Evolutionary conservation across 106 monocot genomes (phyloP).

Genomic region (Dioscorea alata): DNA sequence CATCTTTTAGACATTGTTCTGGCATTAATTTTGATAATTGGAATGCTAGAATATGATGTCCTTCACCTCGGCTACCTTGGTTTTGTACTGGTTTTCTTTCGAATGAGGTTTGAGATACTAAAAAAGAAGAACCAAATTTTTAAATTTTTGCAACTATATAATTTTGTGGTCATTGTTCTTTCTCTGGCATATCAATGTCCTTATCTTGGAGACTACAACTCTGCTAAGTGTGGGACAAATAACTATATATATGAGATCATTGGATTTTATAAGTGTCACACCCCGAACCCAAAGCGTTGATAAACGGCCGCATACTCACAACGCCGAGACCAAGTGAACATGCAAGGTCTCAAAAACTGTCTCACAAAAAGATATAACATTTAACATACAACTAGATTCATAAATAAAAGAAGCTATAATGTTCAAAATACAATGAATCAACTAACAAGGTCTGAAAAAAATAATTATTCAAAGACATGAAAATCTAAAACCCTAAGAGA

Average conservation of each 20-base stretch:
- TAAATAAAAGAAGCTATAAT: too few relatives aligned
- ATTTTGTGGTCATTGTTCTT: conserved; percentile 85
- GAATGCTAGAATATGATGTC: conserved; percentile 95
- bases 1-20: conserved; percentile 95
- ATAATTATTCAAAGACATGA: too few relatives aligned
- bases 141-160: conserved; percentile 82
- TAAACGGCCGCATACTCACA: too few relatives aligned
- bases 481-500: too few relatives aligned
- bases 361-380: too few relatives aligned
- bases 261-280: conserved; percentile 95
- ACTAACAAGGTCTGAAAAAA: too few relatives aligned
- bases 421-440: too few relatives aligned
- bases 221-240: conserved; percentile 58
- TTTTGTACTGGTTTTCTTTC: conserved; percentile 88
- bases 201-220: conserved; percentile 64
- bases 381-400: too few relatives aligned
- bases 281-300: too few relatives aligned
- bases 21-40: conserved; percentile 78
- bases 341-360: too few relatives aligned
- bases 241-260: conserved; percentile 89
- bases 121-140: conserved; percentile 95
- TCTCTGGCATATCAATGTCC: conserved; percentile 98
- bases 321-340: too few relatives aligned
- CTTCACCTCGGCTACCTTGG: conserved; percentile 93
- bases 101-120: conserved; percentile 88